Evolutionary conservation across 345 rosid genomes (phyloP).

Genomic region (Arabis alpina): DNA sequence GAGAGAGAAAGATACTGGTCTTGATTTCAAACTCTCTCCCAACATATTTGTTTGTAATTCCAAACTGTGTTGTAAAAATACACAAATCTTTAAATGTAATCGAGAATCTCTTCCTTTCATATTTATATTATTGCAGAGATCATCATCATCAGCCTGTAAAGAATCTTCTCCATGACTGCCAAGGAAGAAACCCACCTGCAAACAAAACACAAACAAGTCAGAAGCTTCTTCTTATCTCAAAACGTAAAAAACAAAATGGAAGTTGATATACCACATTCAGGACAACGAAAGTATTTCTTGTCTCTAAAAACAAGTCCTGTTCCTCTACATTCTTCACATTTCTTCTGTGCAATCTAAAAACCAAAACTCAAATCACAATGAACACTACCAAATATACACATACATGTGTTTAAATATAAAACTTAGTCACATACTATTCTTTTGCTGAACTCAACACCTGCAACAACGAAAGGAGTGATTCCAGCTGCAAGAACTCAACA

Average conservation of each 20-base stretch:
- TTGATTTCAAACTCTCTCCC: conserved; percentile 23
- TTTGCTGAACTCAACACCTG: conserved; percentile 92
- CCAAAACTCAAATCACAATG: conserved; percentile 24
- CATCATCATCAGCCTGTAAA: conserved; percentile 67
- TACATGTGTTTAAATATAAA: neutral
- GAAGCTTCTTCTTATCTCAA: conserved; percentile 11
- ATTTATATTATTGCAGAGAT: conserved; percentile 9
- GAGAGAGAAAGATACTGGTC: conserved; percentile 29
- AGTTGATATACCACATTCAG: conserved; percentile 51
- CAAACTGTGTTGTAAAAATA: conserved; percentile 26
- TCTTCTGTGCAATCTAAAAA: conserved; percentile 76
- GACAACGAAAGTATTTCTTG: conserved; percentile 66
- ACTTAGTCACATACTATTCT: conserved; percentile 59
- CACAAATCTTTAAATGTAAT: conserved; percentile 8
- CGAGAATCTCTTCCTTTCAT: neutral
- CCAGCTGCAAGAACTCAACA: conserved; percentile 72
- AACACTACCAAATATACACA: neutral
- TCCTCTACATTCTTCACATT: conserved; percentile 73
- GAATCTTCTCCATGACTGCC: conserved; percentile 94
- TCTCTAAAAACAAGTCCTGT: conserved; percentile 70
- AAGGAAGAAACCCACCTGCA: conserved; percentile 91
- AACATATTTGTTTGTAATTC: conserved; percentile 20
- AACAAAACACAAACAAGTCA: conserved; percentile 6
- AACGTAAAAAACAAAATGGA: neutral
- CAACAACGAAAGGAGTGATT: conserved; percentile 72